Conservation (phyloP, 148 eudicot genomes). For the Vaccinium darrowii region DNA sequence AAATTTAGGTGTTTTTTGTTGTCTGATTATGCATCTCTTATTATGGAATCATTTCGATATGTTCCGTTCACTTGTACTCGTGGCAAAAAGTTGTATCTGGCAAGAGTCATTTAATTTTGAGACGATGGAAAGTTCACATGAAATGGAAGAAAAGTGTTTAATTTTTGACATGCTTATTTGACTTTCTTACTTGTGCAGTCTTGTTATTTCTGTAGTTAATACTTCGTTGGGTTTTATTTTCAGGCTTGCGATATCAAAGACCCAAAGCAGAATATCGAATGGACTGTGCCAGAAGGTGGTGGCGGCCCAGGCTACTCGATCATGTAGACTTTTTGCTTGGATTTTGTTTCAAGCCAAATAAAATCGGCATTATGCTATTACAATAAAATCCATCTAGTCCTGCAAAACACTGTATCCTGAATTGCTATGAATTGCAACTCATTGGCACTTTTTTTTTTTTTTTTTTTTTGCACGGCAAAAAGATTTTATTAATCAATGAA, state of each 20-base stretch:
- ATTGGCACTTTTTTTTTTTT: background rate
- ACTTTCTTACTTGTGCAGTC: background rate
- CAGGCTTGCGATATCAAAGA: conserved; percentile 99
- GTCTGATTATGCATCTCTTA: background rate
- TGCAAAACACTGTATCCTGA: background rate
- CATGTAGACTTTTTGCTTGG: conserved; percentile 45
- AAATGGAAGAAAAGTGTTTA: background rate
- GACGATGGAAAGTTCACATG: background rate
- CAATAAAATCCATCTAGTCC: background rate
- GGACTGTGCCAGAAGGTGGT: conserved; percentile 98
- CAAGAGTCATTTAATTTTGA: background rate
- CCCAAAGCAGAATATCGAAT: conserved; percentile 87
- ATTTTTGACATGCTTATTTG: background rate
- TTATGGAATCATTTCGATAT: background rate
- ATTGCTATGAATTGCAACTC: background rate
- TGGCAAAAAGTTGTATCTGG: background rate
- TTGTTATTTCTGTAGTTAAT: background rate
- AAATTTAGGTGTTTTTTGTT: background rate
- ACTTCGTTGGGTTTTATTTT: background rate
- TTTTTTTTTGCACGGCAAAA: too few species aligned
- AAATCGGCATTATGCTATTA: background rate
- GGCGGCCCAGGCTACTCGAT: conserved; percentile 95
- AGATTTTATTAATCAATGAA: too few species aligned
- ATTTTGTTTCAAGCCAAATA: background rate
- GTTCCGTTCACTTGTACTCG: background rate